Conservation (phyloP, 1,139 yeast genomes). For the Groenewaldozyma sp. region DNA sequence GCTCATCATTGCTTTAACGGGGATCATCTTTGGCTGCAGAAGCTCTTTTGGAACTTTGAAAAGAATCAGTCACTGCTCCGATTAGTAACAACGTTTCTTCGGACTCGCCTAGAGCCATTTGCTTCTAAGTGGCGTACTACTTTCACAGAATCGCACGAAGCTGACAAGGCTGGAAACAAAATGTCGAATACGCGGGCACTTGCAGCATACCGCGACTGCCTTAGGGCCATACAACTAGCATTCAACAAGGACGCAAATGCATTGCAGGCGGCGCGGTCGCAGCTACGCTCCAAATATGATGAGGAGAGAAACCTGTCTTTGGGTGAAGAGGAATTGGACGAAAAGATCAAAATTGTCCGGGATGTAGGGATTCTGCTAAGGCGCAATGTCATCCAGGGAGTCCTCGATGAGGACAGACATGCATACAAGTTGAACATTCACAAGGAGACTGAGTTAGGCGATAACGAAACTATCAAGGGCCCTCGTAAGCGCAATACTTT, state of each 20-base stretch:
- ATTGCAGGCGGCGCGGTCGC: constrained; percentile 43
- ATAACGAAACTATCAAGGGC: constrained; percentile 53
- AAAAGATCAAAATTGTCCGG: constrained; percentile 40
- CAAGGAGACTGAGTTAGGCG: constrained; percentile 79
- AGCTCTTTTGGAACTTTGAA: no score
- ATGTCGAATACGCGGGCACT: constrained; percentile 9
- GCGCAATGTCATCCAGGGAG: constrained; percentile 79
- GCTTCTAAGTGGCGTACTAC: no score
- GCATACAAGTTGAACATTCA: constrained; percentile 55
- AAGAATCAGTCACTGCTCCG: no score
- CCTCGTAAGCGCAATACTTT: constrained; percentile 7
- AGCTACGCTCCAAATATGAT: constrained; percentile 54
- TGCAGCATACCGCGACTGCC: constrained; percentile 56
- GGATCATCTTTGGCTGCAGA: no score
- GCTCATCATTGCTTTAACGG: no score
- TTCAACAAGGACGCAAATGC: constrained; percentile 49
- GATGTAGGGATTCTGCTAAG: constrained; percentile 62
- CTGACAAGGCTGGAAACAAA: neutral
- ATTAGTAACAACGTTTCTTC: no score
- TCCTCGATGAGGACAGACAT: constrained; percentile 36
- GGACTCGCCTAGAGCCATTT: no score
- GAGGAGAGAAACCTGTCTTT: constrained; percentile 32
- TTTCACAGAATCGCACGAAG: neutral
- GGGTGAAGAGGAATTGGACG: constrained; percentile 40
- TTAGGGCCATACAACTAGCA: constrained; percentile 63